Evolutionary conservation across 306 rosid genomes (phyloP).

Genomic region (Begonia masoniana): DNA sequence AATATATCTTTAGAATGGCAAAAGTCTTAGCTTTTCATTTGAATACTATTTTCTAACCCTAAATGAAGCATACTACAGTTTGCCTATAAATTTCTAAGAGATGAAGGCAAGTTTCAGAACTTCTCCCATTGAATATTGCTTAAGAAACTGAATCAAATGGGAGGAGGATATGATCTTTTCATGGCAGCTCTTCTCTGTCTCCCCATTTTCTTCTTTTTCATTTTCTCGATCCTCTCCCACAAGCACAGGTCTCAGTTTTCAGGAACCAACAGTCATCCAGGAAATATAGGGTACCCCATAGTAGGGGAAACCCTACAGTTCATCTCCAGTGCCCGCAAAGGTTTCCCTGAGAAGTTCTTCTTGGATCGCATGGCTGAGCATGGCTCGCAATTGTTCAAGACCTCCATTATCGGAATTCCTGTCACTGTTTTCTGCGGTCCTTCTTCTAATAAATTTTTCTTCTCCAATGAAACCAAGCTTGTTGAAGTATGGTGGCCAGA

Average conservation of each 20-base stretch:
- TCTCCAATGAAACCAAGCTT: conserved; percentile 3
- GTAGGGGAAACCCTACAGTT: conserved; percentile 5
- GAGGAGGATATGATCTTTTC: neutral
- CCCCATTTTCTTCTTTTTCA: neutral
- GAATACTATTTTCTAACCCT: too few relatives aligned
- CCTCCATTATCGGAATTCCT: conserved; percentile 5
- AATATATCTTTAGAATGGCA: too few relatives aligned
- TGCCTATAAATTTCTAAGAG: too few relatives aligned
- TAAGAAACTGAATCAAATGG: neutral
- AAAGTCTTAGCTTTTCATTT: too few relatives aligned
- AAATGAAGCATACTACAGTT: too few relatives aligned
- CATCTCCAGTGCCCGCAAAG: conserved; percentile 1
- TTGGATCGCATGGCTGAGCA: neutral
- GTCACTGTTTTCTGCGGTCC: neutral
- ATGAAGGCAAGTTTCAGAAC: too few relatives aligned
- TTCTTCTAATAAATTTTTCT: conserved; percentile 1
- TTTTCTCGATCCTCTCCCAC: conserved; percentile 4
- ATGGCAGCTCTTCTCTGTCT: neutral
- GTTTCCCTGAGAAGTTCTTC: conserved; percentile 6
- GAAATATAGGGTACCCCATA: conserved; percentile 3
- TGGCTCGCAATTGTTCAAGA: conserved; percentile 3
- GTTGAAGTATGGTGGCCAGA: conserved; percentile 11
- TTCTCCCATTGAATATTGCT: too few relatives aligned
- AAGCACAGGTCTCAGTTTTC: conserved; percentile 2
- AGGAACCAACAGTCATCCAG: neutral